Evolutionary conservation across 768 basidiomycete genomes (phyloP), one percentile per base, ranked within the genome.

Genomic region (Lentinula raphanica): DNA sequence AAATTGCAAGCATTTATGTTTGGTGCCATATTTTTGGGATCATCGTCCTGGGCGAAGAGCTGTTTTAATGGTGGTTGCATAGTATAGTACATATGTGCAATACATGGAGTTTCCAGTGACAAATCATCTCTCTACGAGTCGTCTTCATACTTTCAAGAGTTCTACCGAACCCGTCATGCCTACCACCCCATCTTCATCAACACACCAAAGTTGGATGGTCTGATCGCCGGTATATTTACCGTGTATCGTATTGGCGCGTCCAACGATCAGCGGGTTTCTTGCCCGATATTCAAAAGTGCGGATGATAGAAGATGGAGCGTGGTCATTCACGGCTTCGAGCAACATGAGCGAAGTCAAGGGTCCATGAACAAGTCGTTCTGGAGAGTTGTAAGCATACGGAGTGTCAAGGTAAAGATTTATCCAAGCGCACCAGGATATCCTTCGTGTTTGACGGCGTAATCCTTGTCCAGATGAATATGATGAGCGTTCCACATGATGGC

Each of bases 401-500:
- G 57, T 38, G 38, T 58, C n/a, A 23, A 42, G 23, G 28, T 31
- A 17, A 27, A 21, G 45, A 23, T 6, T 57, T 58, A 54, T 8
- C 3, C 57, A 40, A 48, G 19, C 46, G 56, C 61, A 84, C 88
- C 90, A 60, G 85, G 79, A 62, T 91, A 90, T 7, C 88, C 88
- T 70, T 94, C 88, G 19, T 73, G 76, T 25, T 72, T 70, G 44
- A 79, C 82, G 5, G 88, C 83, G 66, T 86, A 91, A 23, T 85
- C 82, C 58, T 83, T 83, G 71, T 93, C 90, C 27, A 93, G 79
- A 70, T 94, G 92, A 62, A 94, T 90, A 63, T 84, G 79, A 63
- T 94, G 92, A 12, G 83, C 88, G 64, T 94, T 94, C 74, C 91
- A 92, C 62, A 86, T 93, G 23, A 94, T 75, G 19, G 92, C 90